Evolutionary conservation across 495 filamentous ascomycete species (phyloP).

Genomic region (Penicillium tannophilum): DNA sequence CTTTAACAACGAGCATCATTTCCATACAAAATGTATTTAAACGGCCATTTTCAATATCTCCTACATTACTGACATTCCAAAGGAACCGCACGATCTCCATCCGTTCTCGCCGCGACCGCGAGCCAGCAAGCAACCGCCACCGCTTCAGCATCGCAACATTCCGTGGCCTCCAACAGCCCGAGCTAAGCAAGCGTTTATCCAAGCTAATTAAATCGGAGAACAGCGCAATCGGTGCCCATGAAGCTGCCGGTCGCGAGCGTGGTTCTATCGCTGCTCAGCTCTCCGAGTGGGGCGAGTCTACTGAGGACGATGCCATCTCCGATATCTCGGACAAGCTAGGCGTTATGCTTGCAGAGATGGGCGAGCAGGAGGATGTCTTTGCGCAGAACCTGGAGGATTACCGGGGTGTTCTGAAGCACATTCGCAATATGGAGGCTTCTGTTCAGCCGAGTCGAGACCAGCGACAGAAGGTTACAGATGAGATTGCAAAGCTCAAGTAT

Average conservation of each 20-base stretch:
- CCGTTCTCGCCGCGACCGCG: conserved; percentile 52
- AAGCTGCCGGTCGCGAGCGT: conserved; percentile 78
- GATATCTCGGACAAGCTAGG: conserved; percentile 94
- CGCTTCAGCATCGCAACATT: conserved; percentile 81
- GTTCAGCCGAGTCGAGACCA: conserved; percentile 91
- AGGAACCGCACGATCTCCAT: conserved; percentile 66
- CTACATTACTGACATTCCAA: background rate
- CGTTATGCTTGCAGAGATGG: conserved; percentile 86
- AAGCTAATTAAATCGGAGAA: conserved; percentile 92
- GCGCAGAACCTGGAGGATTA: conserved; percentile 85
- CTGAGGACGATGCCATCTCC: conserved; percentile 79
- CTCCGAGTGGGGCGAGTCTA: conserved; percentile 95
- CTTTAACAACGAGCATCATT: background rate
- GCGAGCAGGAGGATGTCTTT: conserved; percentile 87
- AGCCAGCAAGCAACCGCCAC: conserved; percentile 44
- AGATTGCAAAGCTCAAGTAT: conserved; percentile 84
- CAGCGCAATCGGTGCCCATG: conserved; percentile 77
- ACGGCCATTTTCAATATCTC: background rate
- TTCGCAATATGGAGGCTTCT: conserved; percentile 86
- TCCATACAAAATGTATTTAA: background rate
- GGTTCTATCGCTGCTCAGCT: conserved; percentile 82
- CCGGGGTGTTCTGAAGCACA: conserved; percentile 77
- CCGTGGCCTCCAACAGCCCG: conserved; percentile 78
- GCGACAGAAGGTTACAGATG: conserved; percentile 81
- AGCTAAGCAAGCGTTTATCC: conserved; percentile 81